Percentiles rank a stretch among this genome's conserved stretches.
Evolutionary conservation across 805 yeast genomes (phyloP).

Genomic region (Myxozyma udenii): DNA sequence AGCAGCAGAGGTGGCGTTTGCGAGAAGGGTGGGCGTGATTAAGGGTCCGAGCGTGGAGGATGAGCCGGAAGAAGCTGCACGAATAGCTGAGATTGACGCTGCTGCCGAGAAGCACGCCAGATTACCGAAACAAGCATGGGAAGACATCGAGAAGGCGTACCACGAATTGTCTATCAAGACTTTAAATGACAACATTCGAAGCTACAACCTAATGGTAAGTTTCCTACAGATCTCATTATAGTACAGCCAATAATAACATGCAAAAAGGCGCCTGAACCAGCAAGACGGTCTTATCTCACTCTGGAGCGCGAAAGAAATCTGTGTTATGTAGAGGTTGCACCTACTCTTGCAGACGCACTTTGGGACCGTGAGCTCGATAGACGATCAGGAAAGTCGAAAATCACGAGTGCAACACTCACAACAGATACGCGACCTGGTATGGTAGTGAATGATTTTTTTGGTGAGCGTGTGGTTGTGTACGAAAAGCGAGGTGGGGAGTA

Average conservation of each 20-base stretch:
- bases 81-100: neutral
- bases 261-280: slow-evolving; percentile 24
- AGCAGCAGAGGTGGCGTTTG: slow-evolving; percentile 8
- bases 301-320: slow-evolving; percentile 16
- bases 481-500: slow-evolving; percentile 29
- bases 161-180: slow-evolving; percentile 27
- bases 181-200: slow-evolving; percentile 24
- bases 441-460: slow-evolving; percentile 12
- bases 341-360: slow-evolving; percentile 16
- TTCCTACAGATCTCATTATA: too few species aligned
- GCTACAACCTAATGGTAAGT: slow-evolving; percentile 27
- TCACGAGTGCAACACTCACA: neutral
- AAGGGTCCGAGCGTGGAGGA: neutral
- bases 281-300: slow-evolving; percentile 19
- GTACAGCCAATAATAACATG: neutral
- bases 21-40: neutral
- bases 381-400: slow-evolving; percentile 11
- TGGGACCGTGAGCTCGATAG: slow-evolving; percentile 17
- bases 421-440: slow-evolving; percentile 1
- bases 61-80: neutral
- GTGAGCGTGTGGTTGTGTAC: slow-evolving; percentile 23
- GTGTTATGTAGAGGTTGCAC: slow-evolving; percentile 28
- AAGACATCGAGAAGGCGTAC: slow-evolving; percentile 18
- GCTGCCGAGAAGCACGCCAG: slow-evolving; percentile 3
- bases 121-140: slow-evolving; percentile 23